Percentiles rank a stretch among this genome's conserved stretches.
These are phyloP conservation scores for Aspergillus taichungensis DNA, from an alignment of 495 filamentous ascomycete species.

Conservation along the genomic window DNA sequence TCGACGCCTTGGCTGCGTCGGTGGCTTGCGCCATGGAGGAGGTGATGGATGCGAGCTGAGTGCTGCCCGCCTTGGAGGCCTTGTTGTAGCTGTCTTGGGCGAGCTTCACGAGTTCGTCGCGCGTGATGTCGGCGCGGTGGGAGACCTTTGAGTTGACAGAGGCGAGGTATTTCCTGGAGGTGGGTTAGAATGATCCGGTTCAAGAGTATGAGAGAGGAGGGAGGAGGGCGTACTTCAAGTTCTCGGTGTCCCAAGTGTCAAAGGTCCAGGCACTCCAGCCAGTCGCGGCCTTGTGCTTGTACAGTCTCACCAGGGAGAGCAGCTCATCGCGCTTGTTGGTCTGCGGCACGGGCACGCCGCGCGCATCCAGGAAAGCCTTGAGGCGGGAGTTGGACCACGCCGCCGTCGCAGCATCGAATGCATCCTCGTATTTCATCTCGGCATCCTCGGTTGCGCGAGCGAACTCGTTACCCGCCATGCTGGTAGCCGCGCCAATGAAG, in stretches of 20 bases:
- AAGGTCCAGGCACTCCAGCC: conserved; percentile 76
- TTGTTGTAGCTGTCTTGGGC: conserved; percentile 62
- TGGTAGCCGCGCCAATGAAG: conserved; percentile 71
- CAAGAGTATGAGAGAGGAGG: conserved; percentile 2
- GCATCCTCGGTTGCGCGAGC: conserved; percentile 67
- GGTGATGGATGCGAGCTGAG: conserved; percentile 63
- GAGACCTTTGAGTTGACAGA: conserved; percentile 60
- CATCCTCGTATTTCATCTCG: conserved; percentile 53
- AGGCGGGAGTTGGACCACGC: conserved; percentile 66
- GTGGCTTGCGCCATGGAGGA: conserved; percentile 63
- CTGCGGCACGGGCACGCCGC: conserved; percentile 62
- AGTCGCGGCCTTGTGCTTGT: conserved; percentile 62
- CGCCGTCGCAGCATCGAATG: conserved; percentile 54
- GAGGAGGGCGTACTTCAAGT: conserved; percentile 56
- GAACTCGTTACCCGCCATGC: conserved; percentile 69
- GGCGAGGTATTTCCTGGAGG: conserved; percentile 54
- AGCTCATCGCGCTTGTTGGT: conserved; percentile 70
- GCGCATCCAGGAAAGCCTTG: conserved; percentile 58
- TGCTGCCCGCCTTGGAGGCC: conserved; percentile 60
- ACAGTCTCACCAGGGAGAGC: conserved; percentile 60
- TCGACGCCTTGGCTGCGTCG: conserved; percentile 54
- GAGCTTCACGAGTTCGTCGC: conserved; percentile 64
- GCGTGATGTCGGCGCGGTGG: conserved; percentile 54
- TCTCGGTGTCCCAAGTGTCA: conserved; percentile 72
- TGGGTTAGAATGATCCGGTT: conserved; percentile 10